These are phyloP conservation scores for Ammopiptanthus mongolicus DNA, from an alignment of 306 rosid species.

Conservation along the genomic window DNA sequence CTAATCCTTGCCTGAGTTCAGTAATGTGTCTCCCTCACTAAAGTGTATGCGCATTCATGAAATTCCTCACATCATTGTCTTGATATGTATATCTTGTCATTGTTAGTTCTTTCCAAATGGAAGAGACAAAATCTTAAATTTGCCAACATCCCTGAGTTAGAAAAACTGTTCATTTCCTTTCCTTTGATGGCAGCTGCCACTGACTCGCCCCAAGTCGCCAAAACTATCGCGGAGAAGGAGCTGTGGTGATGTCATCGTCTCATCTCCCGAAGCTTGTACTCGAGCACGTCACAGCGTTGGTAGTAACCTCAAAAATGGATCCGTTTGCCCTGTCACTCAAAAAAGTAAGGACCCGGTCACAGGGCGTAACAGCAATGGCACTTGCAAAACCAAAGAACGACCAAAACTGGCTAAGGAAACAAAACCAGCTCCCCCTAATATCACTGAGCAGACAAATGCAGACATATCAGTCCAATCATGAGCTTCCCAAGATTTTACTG, in stretches of 20 bases:
- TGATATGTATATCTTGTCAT: not conserved
- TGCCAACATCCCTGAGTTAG: not conserved
- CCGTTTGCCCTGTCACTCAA: constrained; percentile 17
- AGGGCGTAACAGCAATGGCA: constrained; percentile 37
- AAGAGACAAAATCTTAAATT: not conserved
- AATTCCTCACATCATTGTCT: not conserved
- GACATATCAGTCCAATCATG: constrained; percentile 64
- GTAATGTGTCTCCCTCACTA: not conserved
- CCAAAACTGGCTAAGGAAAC: constrained; percentile 44
- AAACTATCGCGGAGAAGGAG: constrained; percentile 83
- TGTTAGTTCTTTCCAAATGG: not conserved
- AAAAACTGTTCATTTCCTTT: not conserved
- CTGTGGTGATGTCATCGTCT: constrained; percentile 52
- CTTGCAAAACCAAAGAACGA: constrained; percentile 39
- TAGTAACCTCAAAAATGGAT: constrained; percentile 22
- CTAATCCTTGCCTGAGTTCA: not conserved
- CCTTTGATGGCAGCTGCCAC: constrained; percentile 62
- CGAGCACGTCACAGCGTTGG: constrained; percentile 61
- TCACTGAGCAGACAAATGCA: constrained; percentile 45
- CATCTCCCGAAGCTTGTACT: constrained; percentile 28
- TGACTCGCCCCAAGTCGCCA: constrained; percentile 91
- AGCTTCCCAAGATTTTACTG: constrained; percentile 38
- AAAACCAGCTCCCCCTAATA: constrained; percentile 35
- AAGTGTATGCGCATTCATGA: not conserved
- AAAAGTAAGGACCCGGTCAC: constrained; percentile 33